Base-by-base conservation (phyloP, 805 yeast genomes). In the Hemisphaericaspora nanyangensis region DNA sequence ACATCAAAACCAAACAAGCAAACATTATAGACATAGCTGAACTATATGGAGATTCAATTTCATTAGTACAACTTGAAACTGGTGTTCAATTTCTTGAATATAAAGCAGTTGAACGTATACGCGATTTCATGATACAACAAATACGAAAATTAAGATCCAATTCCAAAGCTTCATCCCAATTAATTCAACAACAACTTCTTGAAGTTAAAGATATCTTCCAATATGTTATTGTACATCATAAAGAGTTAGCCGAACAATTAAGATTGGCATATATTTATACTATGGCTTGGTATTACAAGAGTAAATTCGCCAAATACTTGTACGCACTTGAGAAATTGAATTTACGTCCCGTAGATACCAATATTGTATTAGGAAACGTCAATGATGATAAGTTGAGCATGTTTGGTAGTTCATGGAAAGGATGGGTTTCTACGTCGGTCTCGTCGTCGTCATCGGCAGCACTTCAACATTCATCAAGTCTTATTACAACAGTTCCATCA, bases 211-310 rank as follows among this genome's bases (percentile, higher is more conserved):
- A 82, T 36, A 69, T 79, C 1, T 85, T 64, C 48, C 62, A 63
- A 3, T 88, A 85, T 43, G 56, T 91, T 28, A 57, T 66, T 4
- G 51, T 61, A 4, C 75, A 78, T 35, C 76, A 84, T 41, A 70
- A 74, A 7, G 70, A 78, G 6, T 62, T 93, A 39, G 91, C 95
- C 0, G 56, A 65, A 12, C 93, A 87, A 52, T 70, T 93, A 29
- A 73, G 80, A 39, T 75, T 76, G 50, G 98, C 97, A 0, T 93
- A 93, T 57, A 65, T 81, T 15, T 80, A 80, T 52, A 91, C 98
- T 2, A 90, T 93, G 86, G 70, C 77, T 51, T 93, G 99, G 99
- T 93, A 91, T 63, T 93, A 93, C 58, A 70, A 74, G 42, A 75
- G 83, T 40, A 77, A 85, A 49, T 91, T 90, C 54, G 79, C 82